phyloP scores from a whole-genome alignment of 1,284 basidiomycete species.

The Spongiforma sp. region DNA sequence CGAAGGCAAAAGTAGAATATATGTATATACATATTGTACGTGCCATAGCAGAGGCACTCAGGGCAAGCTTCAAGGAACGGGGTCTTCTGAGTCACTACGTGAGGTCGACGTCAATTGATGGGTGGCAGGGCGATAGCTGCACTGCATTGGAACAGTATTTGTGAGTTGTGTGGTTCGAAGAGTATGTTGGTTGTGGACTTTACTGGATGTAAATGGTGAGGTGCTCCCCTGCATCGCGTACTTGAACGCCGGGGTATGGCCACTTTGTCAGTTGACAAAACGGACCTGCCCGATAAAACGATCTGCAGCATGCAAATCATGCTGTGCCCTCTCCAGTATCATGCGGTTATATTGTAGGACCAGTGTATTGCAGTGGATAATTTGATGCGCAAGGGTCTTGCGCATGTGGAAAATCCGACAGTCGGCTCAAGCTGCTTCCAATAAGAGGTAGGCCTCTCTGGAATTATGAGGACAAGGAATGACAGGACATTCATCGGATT shows the following conservation, averaged over 20 bases:
- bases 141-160: neutral
- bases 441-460: constrained; percentile 2
- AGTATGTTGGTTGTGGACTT: neutral
- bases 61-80: too few relatives aligned
- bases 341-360: neutral
- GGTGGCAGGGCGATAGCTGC: neutral
- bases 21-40: too few relatives aligned
- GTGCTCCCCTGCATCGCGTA: neutral
- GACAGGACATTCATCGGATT: neutral
- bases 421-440: neutral
- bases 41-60: too few relatives aligned
- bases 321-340: neutral
- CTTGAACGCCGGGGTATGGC: neutral
- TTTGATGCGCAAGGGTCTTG: neutral
- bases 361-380: constrained; percentile 2
- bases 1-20: too few relatives aligned
- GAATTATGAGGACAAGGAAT: neutral
- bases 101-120: neutral
- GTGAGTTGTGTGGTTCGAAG: neutral
- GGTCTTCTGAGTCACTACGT: too few relatives aligned
- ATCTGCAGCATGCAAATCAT: neutral
- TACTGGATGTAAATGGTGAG: neutral
- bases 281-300: neutral
- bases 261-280: neutral
- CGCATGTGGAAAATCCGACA: neutral